phyloP scores from a whole-genome alignment of 1,284 basidiomycete species.

The Ustilago curta region DNA sequence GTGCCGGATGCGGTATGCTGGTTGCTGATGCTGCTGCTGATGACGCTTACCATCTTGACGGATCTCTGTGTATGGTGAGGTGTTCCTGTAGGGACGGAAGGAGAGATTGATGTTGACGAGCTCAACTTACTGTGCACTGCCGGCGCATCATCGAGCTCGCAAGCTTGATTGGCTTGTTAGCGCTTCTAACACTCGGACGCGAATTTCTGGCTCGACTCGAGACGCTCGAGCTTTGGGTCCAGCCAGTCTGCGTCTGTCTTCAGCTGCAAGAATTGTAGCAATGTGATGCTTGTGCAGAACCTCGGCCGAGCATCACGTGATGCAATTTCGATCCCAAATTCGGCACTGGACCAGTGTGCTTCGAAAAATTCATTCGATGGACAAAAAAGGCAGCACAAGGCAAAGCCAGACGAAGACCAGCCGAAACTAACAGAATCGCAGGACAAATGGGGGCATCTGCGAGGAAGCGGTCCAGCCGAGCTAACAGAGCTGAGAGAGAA shows the following conservation, averaged over 20 bases:
- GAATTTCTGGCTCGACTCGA: not conserved
- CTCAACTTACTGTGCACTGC: constrained; percentile 17
- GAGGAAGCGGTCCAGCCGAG: not conserved
- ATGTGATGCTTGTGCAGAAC: not conserved
- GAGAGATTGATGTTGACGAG: constrained; percentile 36
- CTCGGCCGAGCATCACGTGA: constrained; percentile 33
- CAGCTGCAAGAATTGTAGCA: no score
- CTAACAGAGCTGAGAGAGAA: constrained; percentile 3
- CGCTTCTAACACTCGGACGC: not conserved
- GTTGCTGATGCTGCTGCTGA: constrained; percentile 10
- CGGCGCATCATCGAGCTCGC: not conserved
- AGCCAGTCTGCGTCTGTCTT: not conserved
- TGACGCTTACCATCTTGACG: constrained; percentile 61
- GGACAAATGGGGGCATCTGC: not conserved
- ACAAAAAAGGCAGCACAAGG: constrained; percentile 19
- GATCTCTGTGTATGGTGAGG: constrained; percentile 54
- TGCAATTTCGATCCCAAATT: not conserved
- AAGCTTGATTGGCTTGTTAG: not conserved
- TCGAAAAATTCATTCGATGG: no score
- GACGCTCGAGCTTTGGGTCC: not conserved
- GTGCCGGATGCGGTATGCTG: constrained; percentile 6
- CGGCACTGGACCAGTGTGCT: not conserved
- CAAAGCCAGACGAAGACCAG: not conserved
- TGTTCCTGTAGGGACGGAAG: constrained; percentile 46
- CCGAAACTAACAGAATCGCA: no score